Conservation (phyloP, 2,329 filamentous ascomycete species). For the Nigrograna mackinnonii region DNA sequence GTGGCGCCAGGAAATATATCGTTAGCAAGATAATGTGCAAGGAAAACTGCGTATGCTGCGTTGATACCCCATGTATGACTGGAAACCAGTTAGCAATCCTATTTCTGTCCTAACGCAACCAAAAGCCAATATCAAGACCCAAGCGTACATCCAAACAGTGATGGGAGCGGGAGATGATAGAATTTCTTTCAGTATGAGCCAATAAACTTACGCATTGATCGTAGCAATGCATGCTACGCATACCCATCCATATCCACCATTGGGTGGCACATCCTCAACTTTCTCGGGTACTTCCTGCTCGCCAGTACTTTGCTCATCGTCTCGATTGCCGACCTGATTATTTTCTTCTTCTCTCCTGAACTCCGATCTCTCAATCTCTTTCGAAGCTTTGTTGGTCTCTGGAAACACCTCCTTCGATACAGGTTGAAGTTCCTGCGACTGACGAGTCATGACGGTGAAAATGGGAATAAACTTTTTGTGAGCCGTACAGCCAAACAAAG, state of each 20-base stretch:
- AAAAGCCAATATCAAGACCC: too few relatives aligned
- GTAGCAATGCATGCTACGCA: constrained; percentile 46
- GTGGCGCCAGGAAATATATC: constrained; percentile 66
- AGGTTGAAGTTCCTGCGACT: too few relatives aligned
- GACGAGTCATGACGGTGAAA: too few relatives aligned
- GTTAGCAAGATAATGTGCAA: constrained; percentile 70
- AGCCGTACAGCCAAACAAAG: too few relatives aligned
- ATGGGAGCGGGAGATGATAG: neutral
- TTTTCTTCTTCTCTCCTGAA: too few relatives aligned
- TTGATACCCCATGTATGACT: constrained; percentile 77
- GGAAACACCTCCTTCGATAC: too few relatives aligned
- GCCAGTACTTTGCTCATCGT: too few relatives aligned
- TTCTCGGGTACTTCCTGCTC: constrained; percentile 8
- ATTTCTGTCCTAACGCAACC: neutral
- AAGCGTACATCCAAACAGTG: too few relatives aligned
- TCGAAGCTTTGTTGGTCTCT: too few relatives aligned
- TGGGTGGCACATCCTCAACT: constrained; percentile 50
- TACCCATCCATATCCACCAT: constrained; percentile 66
- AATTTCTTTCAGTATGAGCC: neutral
- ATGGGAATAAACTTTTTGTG: too few relatives aligned
- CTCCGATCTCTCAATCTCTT: too few relatives aligned
- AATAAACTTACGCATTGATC: constrained; percentile 37
- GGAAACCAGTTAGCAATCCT: constrained; percentile 26
- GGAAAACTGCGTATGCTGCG: constrained; percentile 71
- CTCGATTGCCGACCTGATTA: too few relatives aligned